Percentiles rank a stretch among this genome's conserved stretches.
phyloP scores from a whole-genome alignment of 768 basidiomycete species.

The Ramaria rubella region DNA sequence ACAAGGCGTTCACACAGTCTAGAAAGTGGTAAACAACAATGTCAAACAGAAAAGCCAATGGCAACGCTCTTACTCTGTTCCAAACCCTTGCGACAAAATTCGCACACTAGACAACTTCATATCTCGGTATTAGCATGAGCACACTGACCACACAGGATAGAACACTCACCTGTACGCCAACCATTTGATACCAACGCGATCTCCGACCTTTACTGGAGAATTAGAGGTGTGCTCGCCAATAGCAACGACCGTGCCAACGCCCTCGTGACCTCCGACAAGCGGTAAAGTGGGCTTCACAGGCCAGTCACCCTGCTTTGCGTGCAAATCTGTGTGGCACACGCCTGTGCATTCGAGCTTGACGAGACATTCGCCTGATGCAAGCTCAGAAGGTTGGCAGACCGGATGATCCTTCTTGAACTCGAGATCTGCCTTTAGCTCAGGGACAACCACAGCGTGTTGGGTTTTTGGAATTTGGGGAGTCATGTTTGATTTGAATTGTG shows the following conservation, averaged over 20 bases:
- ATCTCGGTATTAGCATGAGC: constrained; percentile 16
- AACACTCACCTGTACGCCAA: constrained; percentile 42
- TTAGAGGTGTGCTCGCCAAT: constrained; percentile 58
- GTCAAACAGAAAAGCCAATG: not conserved
- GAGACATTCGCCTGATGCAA: constrained; percentile 65
- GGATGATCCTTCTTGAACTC: constrained; percentile 39
- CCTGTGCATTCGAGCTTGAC: constrained; percentile 71
- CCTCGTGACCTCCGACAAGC: constrained; percentile 80
- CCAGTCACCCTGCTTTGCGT: constrained; percentile 75
- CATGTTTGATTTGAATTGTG: not conserved
- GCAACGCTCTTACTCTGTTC: constrained; percentile 55
- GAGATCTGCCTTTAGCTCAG: constrained; percentile 24
- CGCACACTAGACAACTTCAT: constrained; percentile 59
- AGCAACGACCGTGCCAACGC: constrained; percentile 75
- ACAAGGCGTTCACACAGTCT: constrained; percentile 55
- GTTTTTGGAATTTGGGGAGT: constrained; percentile 31
- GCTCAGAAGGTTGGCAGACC: constrained; percentile 49
- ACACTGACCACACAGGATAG: no score
- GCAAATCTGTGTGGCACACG: constrained; percentile 84
- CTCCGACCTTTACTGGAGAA: constrained; percentile 64
- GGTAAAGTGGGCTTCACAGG: constrained; percentile 59
- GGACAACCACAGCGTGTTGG: constrained; percentile 37
- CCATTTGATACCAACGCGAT: constrained; percentile 83
- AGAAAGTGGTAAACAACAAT: not conserved
- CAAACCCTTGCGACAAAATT: constrained; percentile 66